Evolutionary conservation across 139 green algal genomes (phyloP).

Genomic region (Chlorella sorokiniana): DNA sequence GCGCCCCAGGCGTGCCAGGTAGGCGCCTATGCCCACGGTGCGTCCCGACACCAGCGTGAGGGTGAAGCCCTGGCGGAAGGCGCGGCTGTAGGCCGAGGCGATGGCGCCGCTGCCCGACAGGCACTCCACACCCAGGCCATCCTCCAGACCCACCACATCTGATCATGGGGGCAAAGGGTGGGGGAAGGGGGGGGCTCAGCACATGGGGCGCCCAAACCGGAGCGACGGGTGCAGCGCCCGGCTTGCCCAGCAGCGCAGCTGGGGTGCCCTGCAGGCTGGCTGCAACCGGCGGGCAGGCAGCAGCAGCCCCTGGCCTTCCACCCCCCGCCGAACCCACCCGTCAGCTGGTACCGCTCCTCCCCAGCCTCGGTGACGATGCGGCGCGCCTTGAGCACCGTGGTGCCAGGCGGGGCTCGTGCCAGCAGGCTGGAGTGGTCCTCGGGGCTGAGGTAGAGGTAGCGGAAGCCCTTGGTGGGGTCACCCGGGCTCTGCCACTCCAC

Average conservation of each 20-base stretch:
- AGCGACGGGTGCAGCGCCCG: no score
- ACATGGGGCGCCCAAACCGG: background rate
- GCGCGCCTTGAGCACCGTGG: slow-evolving; percentile 24
- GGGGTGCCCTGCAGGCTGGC: no score
- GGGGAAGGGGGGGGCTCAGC: background rate
- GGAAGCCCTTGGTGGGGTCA: slow-evolving; percentile 82
- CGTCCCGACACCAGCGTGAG: slow-evolving; percentile 90
- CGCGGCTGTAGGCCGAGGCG: slow-evolving; percentile 71
- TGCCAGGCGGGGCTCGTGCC: background rate
- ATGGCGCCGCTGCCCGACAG: slow-evolving; percentile 95
- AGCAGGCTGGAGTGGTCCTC: slow-evolving; percentile 77
- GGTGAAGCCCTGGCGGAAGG: slow-evolving; percentile 92
- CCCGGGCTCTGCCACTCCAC: slow-evolving; percentile 78
- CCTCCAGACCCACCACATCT: slow-evolving; percentile 93
- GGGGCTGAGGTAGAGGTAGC: slow-evolving; percentile 92
- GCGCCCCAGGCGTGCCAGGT: slow-evolving; percentile 94
- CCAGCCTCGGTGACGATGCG: slow-evolving; percentile 30
- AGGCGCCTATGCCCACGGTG: slow-evolving; percentile 98
- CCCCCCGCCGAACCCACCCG: slow-evolving; percentile 11
- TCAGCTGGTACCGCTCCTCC: slow-evolving; percentile 39
- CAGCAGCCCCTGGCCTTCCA: background rate
- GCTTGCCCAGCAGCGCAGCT: no score
- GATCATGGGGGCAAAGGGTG: slow-evolving; percentile 32
- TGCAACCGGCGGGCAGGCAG: no score
- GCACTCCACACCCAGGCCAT: slow-evolving; percentile 98